Evolutionary conservation across 345 rosid species (phyloP).

Genomic region (Reutealis trisperma): DNA sequence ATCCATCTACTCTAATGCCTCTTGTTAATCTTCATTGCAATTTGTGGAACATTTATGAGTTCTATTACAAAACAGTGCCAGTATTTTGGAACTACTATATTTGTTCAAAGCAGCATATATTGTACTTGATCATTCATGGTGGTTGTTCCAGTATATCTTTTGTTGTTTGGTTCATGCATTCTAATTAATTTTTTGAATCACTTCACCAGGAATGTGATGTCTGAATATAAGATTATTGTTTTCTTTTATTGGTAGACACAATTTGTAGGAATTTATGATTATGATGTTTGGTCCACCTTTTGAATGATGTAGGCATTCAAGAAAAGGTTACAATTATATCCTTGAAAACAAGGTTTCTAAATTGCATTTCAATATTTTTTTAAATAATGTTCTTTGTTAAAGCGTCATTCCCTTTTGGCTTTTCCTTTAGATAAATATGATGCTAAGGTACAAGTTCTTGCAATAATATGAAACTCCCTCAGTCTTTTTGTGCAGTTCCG

Average conservation of each 20-base stretch:
- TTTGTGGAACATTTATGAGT: not conserved
- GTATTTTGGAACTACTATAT: not conserved
- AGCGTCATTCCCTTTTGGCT: not conserved
- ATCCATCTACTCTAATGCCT: not conserved
- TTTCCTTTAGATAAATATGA: not conserved
- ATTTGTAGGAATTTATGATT: not conserved
- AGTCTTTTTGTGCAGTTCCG: no score
- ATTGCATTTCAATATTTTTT: not conserved
- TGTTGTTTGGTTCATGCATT: not conserved
- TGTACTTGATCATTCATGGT: not conserved
- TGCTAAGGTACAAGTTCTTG: not conserved
- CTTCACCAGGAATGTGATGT: not conserved
- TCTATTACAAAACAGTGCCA: not conserved
- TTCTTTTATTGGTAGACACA: not conserved
- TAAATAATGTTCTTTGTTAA: not conserved
- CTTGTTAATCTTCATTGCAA: not conserved
- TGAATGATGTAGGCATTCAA: not conserved
- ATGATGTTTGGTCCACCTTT: not conserved
- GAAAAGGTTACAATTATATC: not conserved
- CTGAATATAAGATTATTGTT: no score
- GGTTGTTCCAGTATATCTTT: not conserved
- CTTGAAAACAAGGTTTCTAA: not conserved
- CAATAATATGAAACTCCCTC: not conserved
- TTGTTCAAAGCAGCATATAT: not conserved
- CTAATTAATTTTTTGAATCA: not conserved